Conservation (phyloP, 176 grass and related monocot genomes). For the Musa acuminata region DNA sequence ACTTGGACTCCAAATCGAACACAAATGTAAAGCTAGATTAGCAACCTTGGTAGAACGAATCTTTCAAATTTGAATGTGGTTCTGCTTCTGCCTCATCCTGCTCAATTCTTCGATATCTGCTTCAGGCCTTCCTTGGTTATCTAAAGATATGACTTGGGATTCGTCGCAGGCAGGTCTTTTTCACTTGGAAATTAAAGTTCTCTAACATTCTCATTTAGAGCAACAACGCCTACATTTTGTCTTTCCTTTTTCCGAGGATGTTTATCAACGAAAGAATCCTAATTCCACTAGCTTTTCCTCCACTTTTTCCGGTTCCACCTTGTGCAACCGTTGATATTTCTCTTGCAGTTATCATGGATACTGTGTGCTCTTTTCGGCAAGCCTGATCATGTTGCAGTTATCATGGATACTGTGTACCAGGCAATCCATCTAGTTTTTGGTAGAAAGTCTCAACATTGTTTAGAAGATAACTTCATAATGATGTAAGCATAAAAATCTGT, state of each 20-base stretch:
- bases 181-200: neutral
- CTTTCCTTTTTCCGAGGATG: no score
- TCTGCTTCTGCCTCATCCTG: neutral
- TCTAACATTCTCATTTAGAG: neutral
- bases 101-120: neutral
- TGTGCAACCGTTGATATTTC: no score
- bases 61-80: neutral
- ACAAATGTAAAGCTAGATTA: neutral
- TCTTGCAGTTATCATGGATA: no score
- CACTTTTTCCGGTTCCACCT: no score
- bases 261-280: no score
- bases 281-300: no score
- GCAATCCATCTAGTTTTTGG: no score
- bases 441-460: neutral
- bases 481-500: no score
- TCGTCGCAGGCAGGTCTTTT: neutral
- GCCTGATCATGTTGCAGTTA: no score
- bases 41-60: no score
- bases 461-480: neutral
- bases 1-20: neutral
- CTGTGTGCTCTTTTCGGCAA: no score
- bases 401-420: no score
- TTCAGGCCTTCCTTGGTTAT: neutral
- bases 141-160: neutral
- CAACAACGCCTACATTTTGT: neutral